phyloP scores from a whole-genome alignment of 2,329 filamentous ascomycete species.

The Talaromyces sp. region DNA sequence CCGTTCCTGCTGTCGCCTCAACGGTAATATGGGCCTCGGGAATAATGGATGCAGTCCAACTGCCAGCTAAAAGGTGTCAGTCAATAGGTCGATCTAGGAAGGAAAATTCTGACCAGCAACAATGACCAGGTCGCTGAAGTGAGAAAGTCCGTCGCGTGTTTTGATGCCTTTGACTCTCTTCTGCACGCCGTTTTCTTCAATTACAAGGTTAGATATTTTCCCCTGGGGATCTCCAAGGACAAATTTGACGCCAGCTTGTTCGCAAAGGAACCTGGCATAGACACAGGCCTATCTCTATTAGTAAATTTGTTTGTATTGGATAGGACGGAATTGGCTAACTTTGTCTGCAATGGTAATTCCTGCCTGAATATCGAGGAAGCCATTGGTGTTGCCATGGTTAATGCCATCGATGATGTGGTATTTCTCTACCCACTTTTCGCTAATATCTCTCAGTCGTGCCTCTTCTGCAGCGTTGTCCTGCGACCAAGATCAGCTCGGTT shows the following conservation, averaged over 20 bases:
- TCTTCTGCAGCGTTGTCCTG: slow-evolving; percentile 15
- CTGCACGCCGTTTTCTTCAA: slow-evolving; percentile 13
- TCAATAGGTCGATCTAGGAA: neutral
- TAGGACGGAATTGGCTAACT: slow-evolving; percentile 6
- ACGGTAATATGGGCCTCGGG: slow-evolving; percentile 37
- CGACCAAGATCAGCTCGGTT: neutral
- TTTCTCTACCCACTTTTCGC: slow-evolving; percentile 19
- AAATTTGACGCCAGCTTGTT: slow-evolving; percentile 28
- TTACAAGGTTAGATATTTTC: slow-evolving; percentile 23
- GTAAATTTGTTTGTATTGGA: neutral
- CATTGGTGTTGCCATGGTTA: slow-evolving; percentile 17
- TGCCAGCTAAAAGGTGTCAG: slow-evolving; percentile 24
- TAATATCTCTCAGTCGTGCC: slow-evolving; percentile 12
- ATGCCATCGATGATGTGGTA: slow-evolving; percentile 20
- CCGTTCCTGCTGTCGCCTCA: slow-evolving; percentile 47
- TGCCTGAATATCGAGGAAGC: slow-evolving; percentile 20
- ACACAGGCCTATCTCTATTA: neutral
- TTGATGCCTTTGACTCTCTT: slow-evolving; percentile 30
- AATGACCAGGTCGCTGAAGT: slow-evolving; percentile 30
- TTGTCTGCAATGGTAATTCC: slow-evolving; percentile 25
- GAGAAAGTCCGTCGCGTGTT: slow-evolving; percentile 32
- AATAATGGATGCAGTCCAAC: slow-evolving; percentile 41
- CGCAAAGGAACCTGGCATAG: neutral
- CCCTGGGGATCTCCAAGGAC: slow-evolving; percentile 32
- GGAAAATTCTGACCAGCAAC: slow-evolving; percentile 24